phyloP scores from a whole-genome alignment of 2,329 filamentous ascomycete species.

The Rhinocladiella similis region DNA sequence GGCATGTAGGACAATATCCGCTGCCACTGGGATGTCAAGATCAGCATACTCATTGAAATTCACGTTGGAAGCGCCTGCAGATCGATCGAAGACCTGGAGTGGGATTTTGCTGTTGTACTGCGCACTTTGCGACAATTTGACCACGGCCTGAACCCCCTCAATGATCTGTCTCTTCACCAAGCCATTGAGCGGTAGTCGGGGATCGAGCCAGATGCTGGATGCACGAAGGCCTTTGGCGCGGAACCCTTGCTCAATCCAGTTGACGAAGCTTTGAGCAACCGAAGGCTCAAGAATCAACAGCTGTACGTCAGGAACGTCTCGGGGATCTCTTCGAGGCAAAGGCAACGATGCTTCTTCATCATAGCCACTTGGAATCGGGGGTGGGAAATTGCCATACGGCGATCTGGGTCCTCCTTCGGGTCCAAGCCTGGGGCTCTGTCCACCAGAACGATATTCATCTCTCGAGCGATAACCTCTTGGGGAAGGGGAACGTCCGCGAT shows the following conservation, averaged over 20 bases:
- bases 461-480: constrained; percentile 61
- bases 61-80: constrained; percentile 70
- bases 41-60: constrained; percentile 86
- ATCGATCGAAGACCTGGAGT: constrained; percentile 82
- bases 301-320: constrained; percentile 84
- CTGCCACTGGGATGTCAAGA: constrained; percentile 74
- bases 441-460: constrained; percentile 60
- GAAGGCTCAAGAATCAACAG: constrained; percentile 70
- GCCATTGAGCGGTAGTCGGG: constrained; percentile 72
- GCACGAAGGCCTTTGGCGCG: constrained; percentile 68
- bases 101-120: constrained; percentile 73
- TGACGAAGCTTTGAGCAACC: constrained; percentile 67
- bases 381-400: constrained; percentile 63
- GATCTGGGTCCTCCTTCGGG: constrained; percentile 63
- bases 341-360: constrained; percentile 65
- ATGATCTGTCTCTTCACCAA: constrained; percentile 83
- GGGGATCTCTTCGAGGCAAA: constrained; percentile 70
- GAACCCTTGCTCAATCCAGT: constrained; percentile 79
- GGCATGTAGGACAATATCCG: constrained; percentile 74
- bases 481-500: constrained; percentile 61
- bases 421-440: constrained; percentile 42
- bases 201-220: constrained; percentile 76
- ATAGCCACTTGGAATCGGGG: constrained; percentile 64
- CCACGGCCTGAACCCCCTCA: constrained; percentile 84
- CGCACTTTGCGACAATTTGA: constrained; percentile 70